Evolutionary conservation across 139 green algal genomes (phyloP), one percentile per base, ranked within the genome.

Genomic region (Coccomyxa sp.): DNA sequence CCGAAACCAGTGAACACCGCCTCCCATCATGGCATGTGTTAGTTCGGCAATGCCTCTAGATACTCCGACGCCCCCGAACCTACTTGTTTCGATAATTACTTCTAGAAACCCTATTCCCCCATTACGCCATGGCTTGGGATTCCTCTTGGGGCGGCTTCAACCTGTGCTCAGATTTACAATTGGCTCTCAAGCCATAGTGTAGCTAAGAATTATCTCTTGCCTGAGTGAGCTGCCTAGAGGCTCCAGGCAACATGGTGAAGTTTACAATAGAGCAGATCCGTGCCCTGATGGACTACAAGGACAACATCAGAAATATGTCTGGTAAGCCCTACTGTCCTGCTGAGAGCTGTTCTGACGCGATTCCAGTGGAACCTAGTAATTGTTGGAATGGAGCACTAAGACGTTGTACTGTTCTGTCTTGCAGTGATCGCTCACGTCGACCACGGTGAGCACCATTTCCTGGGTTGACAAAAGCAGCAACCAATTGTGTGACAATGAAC

Each of bases 351-450:
- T 79, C 3, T 15, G 7, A 79, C 75, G n/a, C 31, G 1, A 32
- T 10, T 18, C 31, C 75, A 51, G 38, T 51, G 38, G 7, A 7
- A 51, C 38, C 7, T 7, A 51, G 7, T 71, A 28, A 3, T 71
- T 21, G 1, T 71, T 71, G 63, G 63, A 25, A 25, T 25, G 10
- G 21, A 25, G 4, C 10, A 3, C 21, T 21, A 71, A 71, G 21
- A 25, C 63, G 18, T 21, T 71, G 4, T 71, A 9, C 1, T 71
- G 63, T 25, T 15, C 63, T 71, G 38, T 51, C 38, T 7, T 90
- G 92, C 85, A 76, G 95, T 98, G 30, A 98, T 98, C 92, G 95
- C 95, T 71, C 94, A 97, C 82, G 95, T 98, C 59, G 95, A 97
- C 83, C 94, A 97, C 88, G 94, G 94, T 95, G 83, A 58, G 92